Evolutionary conservation across 306 rosid species (phyloP), one percentile per base, ranked within the genome.

Genomic region (Argentina anserina): DNA sequence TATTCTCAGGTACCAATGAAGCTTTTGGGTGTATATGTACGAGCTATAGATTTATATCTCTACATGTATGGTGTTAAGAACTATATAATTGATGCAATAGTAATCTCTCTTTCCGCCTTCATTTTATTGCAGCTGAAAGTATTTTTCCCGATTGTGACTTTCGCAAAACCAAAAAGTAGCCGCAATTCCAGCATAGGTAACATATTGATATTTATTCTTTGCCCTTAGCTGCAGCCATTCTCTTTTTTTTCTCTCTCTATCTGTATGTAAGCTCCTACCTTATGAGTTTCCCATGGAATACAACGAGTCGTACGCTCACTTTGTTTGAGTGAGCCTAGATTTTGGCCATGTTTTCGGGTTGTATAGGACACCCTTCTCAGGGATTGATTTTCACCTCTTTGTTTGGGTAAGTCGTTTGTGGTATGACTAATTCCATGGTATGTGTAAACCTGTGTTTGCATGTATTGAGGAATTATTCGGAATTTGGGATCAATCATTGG

Each of bases 151-250:
- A 82, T 85, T 0, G 92, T 88, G 81, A 91, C 97, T 74, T 95
- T 95, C 50, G 96, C 97, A 21, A 90, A 91, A 80, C 97, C 96
- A 55, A 95, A 90, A 88, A 90, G 99, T 84, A 91, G 99, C 72
- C 90, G 99, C 23, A 95, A 90, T 80, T 88, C 92, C 71, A 88
- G 99, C 82, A 88, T 90, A 79, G 97, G 96, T 95, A 88, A 83
- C 75, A 52, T 37, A 75, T 67, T 21, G 42, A 59, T 46, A 60
- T 80, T 64, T 17, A 18, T 25, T 65, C 65, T 72, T 56, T 71
- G 62, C 65, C 41, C 77, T 62, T 42, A 4, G 71, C 36, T 18
- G n/a, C 41, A 45, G 31, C 74, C 71, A 34, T 79, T 29, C 64
- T 43, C 56, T 14, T 55, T 67, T 80, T 58, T 26, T 21, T 6